phyloP scores from a whole-genome alignment of 495 filamentous ascomycete species.

The Xylaria grammica region DNA sequence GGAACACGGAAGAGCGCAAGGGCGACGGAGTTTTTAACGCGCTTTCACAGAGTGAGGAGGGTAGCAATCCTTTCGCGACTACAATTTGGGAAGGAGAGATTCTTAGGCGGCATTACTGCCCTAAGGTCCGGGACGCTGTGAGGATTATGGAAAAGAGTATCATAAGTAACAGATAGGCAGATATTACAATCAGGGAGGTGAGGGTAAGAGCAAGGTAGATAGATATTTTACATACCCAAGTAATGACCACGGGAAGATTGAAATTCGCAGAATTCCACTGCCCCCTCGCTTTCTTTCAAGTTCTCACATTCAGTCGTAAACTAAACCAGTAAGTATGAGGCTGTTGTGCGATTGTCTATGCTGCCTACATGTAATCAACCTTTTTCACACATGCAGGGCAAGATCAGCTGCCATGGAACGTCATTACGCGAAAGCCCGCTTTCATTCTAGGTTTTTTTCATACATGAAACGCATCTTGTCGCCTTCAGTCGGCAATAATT shows the following conservation, averaged over 20 bases:
- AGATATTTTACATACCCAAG: neutral
- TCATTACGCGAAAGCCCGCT: neutral
- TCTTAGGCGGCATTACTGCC: slow-evolving; percentile 81
- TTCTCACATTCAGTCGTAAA: neutral
- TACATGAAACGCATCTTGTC: neutral
- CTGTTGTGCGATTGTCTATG: neutral
- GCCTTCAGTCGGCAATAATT: neutral
- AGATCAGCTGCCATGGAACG: neutral
- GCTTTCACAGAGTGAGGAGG: slow-evolving; percentile 42
- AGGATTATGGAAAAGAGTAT: slow-evolving; percentile 69
- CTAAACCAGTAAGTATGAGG: neutral
- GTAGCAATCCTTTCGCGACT: slow-evolving; percentile 70
- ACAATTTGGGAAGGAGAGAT: slow-evolving; percentile 95
- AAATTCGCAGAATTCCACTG: too few species aligned
- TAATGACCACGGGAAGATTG: too few species aligned
- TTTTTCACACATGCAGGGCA: neutral
- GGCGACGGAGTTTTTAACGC: slow-evolving; percentile 64
- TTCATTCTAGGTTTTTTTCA: neutral
- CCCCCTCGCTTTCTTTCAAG: too few species aligned
- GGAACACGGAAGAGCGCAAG: slow-evolving; percentile 88
- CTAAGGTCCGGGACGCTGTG: slow-evolving; percentile 79
- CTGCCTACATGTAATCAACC: neutral
- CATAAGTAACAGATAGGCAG: slow-evolving; percentile 22
- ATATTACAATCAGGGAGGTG: neutral
- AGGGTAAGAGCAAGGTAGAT: neutral